Base-by-base conservation (phyloP, 2,329 filamentous ascomycete genomes). In the Alternaria consortialis region DNA sequence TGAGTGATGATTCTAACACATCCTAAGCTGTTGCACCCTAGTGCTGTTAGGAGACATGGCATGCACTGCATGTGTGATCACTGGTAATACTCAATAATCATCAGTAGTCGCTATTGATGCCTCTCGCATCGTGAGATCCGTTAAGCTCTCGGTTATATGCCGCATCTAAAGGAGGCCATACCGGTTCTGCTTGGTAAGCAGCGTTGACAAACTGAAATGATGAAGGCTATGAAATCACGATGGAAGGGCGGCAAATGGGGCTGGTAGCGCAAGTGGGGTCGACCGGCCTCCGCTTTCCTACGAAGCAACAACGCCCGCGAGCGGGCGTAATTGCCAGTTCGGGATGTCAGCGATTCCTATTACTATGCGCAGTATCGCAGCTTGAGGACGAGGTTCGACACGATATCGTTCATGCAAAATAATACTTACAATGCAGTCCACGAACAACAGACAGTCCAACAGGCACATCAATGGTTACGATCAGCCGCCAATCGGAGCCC, bases 401-500 rank as follows among this genome's bases (percentile, higher is more conserved):
- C 8, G 1, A 25, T 20, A 25, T 48, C 13, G 23, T 32, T 25
- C 12, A 48, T 48, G 9, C 20, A 25, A 25, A 8, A 15, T n/a
- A 25, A 13, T 5, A 27, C 23, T 15, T 13, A 50, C 9, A 50
- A 50, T 50, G 32, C 46, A 50, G 9, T 37, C 32, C 20, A 23
- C 46, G 13, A 27, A 50, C 8, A 20, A 29, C 15, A 6, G 15
- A 29, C 13, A 44, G 15, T n/a, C 42, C 11, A 54, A 62, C 12
- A 34, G 47, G 7, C 50, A 43, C 13, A 20, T 20, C 20, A 40
- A n/a, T 20, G 48, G 42, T 7, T 11, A 23, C 11, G 40, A 50
- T 4, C 31, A 62, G 12, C 48, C 63, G 20, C 39, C 57, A 29
- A 67, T 76, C 23, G 63, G 59, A 39, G 57, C 67, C 48, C 74